Evolutionary conservation across 345 rosid genomes (phyloP), one percentile per base, ranked within the genome.

Genomic region (Acer saccharum): DNA sequence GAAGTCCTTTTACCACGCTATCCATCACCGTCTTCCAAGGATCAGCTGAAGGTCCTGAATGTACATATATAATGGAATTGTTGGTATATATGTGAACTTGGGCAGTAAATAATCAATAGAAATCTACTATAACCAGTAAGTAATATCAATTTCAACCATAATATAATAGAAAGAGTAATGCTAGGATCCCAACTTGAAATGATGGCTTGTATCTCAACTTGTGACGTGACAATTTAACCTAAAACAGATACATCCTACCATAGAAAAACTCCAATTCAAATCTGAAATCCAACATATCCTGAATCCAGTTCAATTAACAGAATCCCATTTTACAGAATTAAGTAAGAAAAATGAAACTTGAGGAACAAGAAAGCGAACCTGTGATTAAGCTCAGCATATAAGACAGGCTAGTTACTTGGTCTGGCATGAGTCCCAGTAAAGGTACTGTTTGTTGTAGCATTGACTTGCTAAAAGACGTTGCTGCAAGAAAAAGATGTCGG

Each of bases 401-500:
- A 35, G 89, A 78, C 67, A 83, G 61, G 69, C 76, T 62, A 39
- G 17, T 64, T 48, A 64, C 20, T 63, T 74, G 69, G 44, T 58
- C 77, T 0, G 91, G 94, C 69, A 88, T 79, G 84, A 85, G 11
- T 73, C 86, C 89, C 70, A 86, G 77, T 65, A 93, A 44, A 76
- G 93, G 85, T 77, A 78, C 39, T 71, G 87, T 86, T 77, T 89
- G 67, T 81, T 80, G 91, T 80, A 91, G 79, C 23, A 69, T 86
- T 9, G 96, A 92, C 70, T 76, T 81, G 60, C 74, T 81, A 78
- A 88, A 95, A 74, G 96, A 93, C 27, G 98, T 91, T 61, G 93
- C 96, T 95, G 93, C 78, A 82, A 75, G 48, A 74, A 78, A 65
- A 57, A 77, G 69, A 43, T 43, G 81, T 13, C 12, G 62, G 21